Conservation (phyloP, 768 basidiomycete genomes). For the Tubosaeta sp. region DNA sequence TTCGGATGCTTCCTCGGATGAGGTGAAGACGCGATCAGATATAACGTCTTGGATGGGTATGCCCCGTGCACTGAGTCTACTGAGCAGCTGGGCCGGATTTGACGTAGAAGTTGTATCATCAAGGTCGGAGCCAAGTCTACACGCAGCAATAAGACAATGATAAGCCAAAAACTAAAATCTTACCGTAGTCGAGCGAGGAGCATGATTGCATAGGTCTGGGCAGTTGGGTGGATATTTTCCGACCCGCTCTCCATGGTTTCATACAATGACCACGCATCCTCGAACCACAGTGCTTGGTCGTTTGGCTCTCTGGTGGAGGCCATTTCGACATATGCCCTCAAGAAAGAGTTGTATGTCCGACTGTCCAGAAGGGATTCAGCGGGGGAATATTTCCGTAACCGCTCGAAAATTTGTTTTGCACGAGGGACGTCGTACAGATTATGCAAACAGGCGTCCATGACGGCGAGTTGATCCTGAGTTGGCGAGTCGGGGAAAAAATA, state of each 20-base stretch:
- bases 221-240: constrained; percentile 47
- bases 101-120: constrained; percentile 13
- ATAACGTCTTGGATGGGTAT: constrained; percentile 51
- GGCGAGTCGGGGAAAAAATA: constrained; percentile 60
- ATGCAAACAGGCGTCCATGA: constrained; percentile 82
- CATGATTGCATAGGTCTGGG: constrained; percentile 67
- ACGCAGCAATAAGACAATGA: constrained; percentile 10
- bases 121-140: constrained; percentile 38
- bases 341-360: constrained; percentile 58
- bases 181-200: constrained; percentile 55
- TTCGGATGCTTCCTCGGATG: constrained; percentile 51
- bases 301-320: constrained; percentile 43
- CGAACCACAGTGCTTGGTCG: constrained; percentile 52
- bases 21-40: constrained; percentile 51
- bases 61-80: constrained; percentile 42
- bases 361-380: constrained; percentile 45
- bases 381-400: constrained; percentile 43
- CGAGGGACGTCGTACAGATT: constrained; percentile 72
- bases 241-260: constrained; percentile 46
- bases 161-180: constrained; percentile 12
- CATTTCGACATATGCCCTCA: constrained; percentile 62
- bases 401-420: constrained; percentile 68
- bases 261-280: constrained; percentile 59
- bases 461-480: constrained; percentile 64
- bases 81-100: constrained; percentile 35